These are phyloP conservation scores for Pseudonitzschia delicatissima DNA, from an alignment of 108 stramenopile genomes.

Conservation along the genomic window DNA sequence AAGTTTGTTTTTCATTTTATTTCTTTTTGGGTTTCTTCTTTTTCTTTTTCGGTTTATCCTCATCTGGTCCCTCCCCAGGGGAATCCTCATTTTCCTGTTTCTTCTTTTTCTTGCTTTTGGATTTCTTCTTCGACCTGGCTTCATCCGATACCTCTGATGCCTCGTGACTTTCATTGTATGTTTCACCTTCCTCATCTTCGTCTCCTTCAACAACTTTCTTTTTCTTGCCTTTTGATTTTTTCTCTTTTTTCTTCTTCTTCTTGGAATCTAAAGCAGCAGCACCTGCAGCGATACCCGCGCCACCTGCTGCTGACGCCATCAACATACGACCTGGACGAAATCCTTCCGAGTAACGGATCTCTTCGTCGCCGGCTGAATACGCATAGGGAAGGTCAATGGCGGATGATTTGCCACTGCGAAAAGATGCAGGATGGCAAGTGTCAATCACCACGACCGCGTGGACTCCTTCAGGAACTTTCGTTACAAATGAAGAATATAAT, in stretches of 20 bases:
- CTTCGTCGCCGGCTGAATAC: slow-evolving; percentile 45
- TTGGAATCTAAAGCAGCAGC: slow-evolving; percentile 4
- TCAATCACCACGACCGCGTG: slow-evolving; percentile 63
- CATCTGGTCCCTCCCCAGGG: neutral
- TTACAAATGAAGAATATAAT: slow-evolving; percentile 66
- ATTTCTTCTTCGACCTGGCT: neutral
- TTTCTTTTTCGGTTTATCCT: neutral
- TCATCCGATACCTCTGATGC: neutral
- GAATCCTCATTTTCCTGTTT: too few species aligned
- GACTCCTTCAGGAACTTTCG: slow-evolving; percentile 60
- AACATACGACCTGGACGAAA: slow-evolving; percentile 21
- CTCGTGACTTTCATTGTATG: neutral
- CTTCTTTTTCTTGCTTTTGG: neutral
- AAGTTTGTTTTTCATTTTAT: neutral
- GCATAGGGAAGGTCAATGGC: slow-evolving; percentile 64
- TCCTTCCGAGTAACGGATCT: slow-evolving; percentile 24
- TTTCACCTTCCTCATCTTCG: neutral
- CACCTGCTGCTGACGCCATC: slow-evolving; percentile 8
- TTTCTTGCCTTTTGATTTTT: neutral
- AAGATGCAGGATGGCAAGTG: slow-evolving; percentile 63
- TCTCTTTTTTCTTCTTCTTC: slow-evolving; percentile 21
- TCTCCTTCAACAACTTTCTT: slow-evolving; percentile 5
- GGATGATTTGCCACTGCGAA: slow-evolving; percentile 36
- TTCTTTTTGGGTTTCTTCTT: neutral
- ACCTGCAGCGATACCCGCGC: neutral